A percentile compares a stretch with the other conserved stretches of the same genome.
These are phyloP conservation scores for Lasiosphaeriaceae sp. DNA, from an alignment of 495 filamentous ascomycete species.

Conservation along the genomic window DNA sequence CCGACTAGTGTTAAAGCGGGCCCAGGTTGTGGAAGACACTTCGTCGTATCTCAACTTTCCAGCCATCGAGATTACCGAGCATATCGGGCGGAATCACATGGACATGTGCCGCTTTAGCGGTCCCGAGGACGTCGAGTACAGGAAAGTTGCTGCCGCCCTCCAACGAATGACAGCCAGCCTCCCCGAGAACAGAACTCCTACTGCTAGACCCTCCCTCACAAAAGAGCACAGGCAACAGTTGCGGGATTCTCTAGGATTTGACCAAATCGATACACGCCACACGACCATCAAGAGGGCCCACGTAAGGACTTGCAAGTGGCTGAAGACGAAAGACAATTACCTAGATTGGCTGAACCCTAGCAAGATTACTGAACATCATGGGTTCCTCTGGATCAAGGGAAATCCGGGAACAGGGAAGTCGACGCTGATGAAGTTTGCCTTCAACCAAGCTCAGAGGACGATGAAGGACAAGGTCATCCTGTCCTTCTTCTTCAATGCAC, in stretches of 20 bases:
- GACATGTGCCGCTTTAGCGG: conserved; percentile 41
- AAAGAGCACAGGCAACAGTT: conserved; percentile 16
- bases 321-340: conserved; percentile 40
- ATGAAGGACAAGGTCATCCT: conserved; percentile 12
- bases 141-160: conserved; percentile 16
- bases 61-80: conserved; percentile 21
- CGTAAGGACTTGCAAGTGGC: conserved; percentile 47
- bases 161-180: neutral
- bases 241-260: conserved; percentile 33
- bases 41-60: conserved; percentile 29
- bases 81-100: conserved; percentile 34
- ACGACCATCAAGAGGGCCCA: conserved; percentile 35
- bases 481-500: conserved; percentile 34
- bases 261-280: conserved; percentile 36
- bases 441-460: conserved; percentile 20
- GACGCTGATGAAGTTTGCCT: conserved; percentile 27
- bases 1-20: no score
- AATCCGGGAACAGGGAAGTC: conserved; percentile 57
- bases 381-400: conserved; percentile 56
- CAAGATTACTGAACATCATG: conserved; percentile 36
- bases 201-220: neutral
- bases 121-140: conserved; percentile 24
- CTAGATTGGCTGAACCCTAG: conserved; percentile 42
- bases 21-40: conserved; percentile 34
- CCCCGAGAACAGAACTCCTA: neutral